Evolutionary conservation across 73 alveolate genomes (phyloP).

Genomic region (Uronychia binucleata): DNA sequence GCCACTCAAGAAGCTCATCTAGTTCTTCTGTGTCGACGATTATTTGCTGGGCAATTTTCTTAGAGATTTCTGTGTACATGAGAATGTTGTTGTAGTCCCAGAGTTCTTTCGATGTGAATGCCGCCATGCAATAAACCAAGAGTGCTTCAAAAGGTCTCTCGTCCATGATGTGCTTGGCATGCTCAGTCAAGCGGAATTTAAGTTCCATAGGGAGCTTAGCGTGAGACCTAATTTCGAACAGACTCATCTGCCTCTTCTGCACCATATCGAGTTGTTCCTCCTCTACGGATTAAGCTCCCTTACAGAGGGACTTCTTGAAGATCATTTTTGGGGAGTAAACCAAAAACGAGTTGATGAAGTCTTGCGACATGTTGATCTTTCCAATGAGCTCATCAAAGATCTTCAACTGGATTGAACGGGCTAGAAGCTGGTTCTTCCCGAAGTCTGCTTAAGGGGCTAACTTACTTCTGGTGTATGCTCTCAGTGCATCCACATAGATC

Average conservation of each 20-base stretch:
- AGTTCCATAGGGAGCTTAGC: slow-evolving; percentile 9
- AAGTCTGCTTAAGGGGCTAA: not conserved
- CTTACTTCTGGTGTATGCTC: slow-evolving; percentile 10
- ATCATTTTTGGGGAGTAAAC: not conserved
- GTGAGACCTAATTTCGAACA: not conserved
- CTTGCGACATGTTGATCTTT: slow-evolving; percentile 15
- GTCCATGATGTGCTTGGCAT: slow-evolving; percentile 1
- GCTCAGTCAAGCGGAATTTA: slow-evolving; percentile 10
- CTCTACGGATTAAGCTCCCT: not conserved
- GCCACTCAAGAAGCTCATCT: slow-evolving; percentile 20
- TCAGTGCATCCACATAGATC: slow-evolving; percentile 34
- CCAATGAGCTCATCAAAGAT: slow-evolving; percentile 4
- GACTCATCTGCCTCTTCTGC: slow-evolving; percentile 4
- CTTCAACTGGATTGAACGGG: slow-evolving; percentile 1
- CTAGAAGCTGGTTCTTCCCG: slow-evolving; percentile 8
- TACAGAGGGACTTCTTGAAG: not conserved
- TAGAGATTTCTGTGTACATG: not conserved
- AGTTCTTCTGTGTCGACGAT: slow-evolving; percentile 1
- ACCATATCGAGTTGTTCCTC: not conserved
- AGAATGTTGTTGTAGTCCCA: slow-evolving; percentile 15
- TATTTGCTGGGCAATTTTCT: not conserved
- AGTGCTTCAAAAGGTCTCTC: slow-evolving; percentile 23
- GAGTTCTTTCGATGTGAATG: slow-evolving; percentile 13
- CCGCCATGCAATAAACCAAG: slow-evolving; percentile 9
- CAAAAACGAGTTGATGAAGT: slow-evolving; percentile 12